Conservation (phyloP, 2,329 filamentous ascomycete genomes). For the Emmonsia crescens region DNA sequence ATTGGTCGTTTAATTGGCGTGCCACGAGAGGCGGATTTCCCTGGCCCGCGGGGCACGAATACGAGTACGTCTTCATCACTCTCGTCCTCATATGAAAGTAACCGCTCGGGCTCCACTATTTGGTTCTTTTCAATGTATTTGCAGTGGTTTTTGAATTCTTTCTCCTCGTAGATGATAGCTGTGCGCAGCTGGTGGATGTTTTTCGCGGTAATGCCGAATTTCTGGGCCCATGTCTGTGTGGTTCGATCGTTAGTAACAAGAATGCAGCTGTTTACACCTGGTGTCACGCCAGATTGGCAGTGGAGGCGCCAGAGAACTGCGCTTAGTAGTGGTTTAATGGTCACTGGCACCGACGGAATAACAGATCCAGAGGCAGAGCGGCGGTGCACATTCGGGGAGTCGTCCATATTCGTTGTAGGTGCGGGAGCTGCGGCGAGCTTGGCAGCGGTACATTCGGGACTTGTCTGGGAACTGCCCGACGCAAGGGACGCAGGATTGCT, state of each 20-base stretch:
- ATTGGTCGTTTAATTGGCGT: slow-evolving; percentile 13
- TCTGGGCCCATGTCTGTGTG: slow-evolving; percentile 36
- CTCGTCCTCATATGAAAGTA: slow-evolving; percentile 39
- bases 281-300: slow-evolving; percentile 16
- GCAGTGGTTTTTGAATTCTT: slow-evolving; percentile 35
- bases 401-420: slow-evolving; percentile 15
- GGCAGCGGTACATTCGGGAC: slow-evolving; percentile 30
- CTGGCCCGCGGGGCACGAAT: slow-evolving; percentile 34
- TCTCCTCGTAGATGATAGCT: slow-evolving; percentile 37
- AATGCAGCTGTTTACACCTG: slow-evolving; percentile 29
- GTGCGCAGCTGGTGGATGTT: slow-evolving; percentile 39
- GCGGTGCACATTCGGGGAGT: slow-evolving; percentile 19
- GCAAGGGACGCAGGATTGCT: slow-evolving; percentile 34
- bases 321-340: slow-evolving; percentile 34
- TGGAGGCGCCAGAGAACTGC: slow-evolving; percentile 37
- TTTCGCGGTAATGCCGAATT: slow-evolving; percentile 38
- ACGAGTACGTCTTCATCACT: slow-evolving; percentile 40
- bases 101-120: slow-evolving; percentile 27
- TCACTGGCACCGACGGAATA: slow-evolving; percentile 29
- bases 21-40: slow-evolving; percentile 23
- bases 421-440: slow-evolving; percentile 19
- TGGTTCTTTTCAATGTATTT: slow-evolving; percentile 35
- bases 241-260: slow-evolving; percentile 35
- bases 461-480: slow-evolving; percentile 36
- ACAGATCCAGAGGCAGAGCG: slow-evolving; percentile 24